Conservation (phyloP, 2,329 filamentous ascomycete genomes). For the Tricladium varicosporioides region DNA sequence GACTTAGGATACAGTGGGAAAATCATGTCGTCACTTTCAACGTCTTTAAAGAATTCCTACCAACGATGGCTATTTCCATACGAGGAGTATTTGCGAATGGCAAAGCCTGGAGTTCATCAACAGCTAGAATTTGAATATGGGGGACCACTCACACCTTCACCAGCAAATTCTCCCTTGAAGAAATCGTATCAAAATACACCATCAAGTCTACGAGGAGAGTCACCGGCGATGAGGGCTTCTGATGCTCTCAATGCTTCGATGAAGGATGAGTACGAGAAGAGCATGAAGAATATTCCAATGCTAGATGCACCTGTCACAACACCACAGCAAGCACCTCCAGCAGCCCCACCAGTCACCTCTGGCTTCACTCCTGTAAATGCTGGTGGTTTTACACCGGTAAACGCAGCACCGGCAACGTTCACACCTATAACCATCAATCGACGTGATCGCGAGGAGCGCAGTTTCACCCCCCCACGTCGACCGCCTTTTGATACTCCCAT, state of each 20-base stretch:
- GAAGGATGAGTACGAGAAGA: constrained; percentile 37
- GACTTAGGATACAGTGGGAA: constrained; percentile 98
- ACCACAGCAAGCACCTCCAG: constrained; percentile 24
- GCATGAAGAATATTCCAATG: constrained; percentile 35
- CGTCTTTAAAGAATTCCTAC: constrained; percentile 96
- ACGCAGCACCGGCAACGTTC: constrained; percentile 52
- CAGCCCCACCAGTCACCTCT: constrained; percentile 21
- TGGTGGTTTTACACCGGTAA: constrained; percentile 64
- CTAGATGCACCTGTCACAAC: constrained; percentile 29
- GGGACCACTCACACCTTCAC: constrained; percentile 80
- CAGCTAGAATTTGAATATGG: constrained; percentile 92
- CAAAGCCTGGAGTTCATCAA: constrained; percentile 95
- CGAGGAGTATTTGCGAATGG: constrained; percentile 86
- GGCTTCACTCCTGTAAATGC: constrained; percentile 43
- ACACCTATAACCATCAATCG: constrained; percentile 52
- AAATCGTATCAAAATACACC: constrained; percentile 60
- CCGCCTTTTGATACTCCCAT: constrained; percentile 63
- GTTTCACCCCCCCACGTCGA: constrained; percentile 50
- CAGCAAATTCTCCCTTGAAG: constrained; percentile 72
- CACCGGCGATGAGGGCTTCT: constrained; percentile 61
- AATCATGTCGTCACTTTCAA: constrained; percentile 98
- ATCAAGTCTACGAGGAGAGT: constrained; percentile 58
- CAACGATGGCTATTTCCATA: constrained; percentile 96
- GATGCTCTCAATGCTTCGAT: constrained; percentile 55
- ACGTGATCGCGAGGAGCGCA: constrained; percentile 47